Percentiles rank a stretch among this genome's conserved stretches.
phyloP scores from a whole-genome alignment of 345 rosid genomes.

The Populus deltoides region DNA sequence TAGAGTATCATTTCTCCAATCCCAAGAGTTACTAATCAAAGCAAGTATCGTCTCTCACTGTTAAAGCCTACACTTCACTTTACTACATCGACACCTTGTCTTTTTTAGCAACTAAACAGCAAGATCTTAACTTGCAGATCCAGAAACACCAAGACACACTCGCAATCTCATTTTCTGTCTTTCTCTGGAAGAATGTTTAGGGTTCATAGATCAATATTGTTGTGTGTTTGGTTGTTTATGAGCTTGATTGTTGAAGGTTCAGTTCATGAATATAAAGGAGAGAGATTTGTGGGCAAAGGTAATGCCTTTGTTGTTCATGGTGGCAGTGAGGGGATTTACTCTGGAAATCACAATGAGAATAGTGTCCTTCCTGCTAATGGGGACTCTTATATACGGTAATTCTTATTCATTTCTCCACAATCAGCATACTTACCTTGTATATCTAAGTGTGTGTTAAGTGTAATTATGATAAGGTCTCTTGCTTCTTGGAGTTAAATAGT shows the following conservation, averaged over 20 bases:
- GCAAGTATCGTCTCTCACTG: not conserved
- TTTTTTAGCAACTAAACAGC: not conserved
- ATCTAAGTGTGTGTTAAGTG: not conserved
- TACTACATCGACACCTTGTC: not conserved
- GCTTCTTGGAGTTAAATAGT: not conserved
- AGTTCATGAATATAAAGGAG: conserved; percentile 76
- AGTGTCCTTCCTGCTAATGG: conserved; percentile 38
- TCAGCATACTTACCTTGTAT: not conserved
- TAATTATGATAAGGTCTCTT: conserved; percentile 12
- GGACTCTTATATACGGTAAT: conserved; percentile 66
- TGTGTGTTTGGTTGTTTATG: conserved; percentile 15
- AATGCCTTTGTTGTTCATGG: conserved; percentile 92
- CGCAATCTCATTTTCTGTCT: not conserved
- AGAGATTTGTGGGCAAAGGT: conserved; percentile 73
- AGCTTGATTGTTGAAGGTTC: conserved; percentile 48
- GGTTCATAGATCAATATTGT: conserved; percentile 10
- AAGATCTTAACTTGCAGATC: conserved; percentile 38
- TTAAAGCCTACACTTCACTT: conserved; percentile 1
- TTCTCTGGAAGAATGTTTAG: conserved; percentile 21
- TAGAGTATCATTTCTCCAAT: too few species aligned
- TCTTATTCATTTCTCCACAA: not conserved
- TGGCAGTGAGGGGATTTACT: conserved; percentile 93
- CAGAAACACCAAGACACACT: conserved; percentile 7
- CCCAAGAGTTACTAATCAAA: too few species aligned
- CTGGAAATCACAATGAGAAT: conserved; percentile 22